phyloP scores from a whole-genome alignment of 352 stramenopile species.

The Phytophthora sp. region DNA sequence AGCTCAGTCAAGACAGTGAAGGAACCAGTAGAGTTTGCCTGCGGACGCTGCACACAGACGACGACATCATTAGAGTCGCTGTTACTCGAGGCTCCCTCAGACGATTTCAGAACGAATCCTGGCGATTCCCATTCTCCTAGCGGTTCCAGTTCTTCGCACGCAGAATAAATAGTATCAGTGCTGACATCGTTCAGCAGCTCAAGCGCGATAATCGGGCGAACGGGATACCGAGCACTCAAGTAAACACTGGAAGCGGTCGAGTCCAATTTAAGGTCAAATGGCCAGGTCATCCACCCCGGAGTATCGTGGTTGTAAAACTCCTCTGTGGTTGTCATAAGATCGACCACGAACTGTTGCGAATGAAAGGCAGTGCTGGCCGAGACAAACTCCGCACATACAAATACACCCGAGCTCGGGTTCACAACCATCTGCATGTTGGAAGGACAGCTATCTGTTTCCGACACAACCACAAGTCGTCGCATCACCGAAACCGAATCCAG shows the following conservation, averaged over 20 bases:
- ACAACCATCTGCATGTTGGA: constrained; percentile 29
- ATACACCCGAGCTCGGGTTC: constrained; percentile 24
- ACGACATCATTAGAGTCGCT: constrained; percentile 27
- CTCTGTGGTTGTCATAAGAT: constrained; percentile 48
- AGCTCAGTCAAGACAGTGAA: constrained; percentile 29
- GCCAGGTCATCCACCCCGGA: constrained; percentile 48
- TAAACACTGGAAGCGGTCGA: constrained; percentile 30
- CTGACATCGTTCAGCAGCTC: constrained; percentile 36
- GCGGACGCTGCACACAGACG: constrained; percentile 34
- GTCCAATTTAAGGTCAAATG: constrained; percentile 27
- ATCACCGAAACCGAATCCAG: constrained; percentile 25
- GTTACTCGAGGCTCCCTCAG: constrained; percentile 9
- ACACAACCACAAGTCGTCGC: constrained; percentile 29
- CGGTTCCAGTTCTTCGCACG: constrained; percentile 25
- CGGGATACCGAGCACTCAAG: constrained; percentile 38
- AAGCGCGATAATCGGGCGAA: constrained; percentile 41
- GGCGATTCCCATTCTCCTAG: constrained; percentile 26
- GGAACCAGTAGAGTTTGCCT: constrained; percentile 14
- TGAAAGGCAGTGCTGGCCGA: constrained; percentile 19
- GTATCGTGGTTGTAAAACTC: constrained; percentile 55
- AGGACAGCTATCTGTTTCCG: constrained; percentile 18
- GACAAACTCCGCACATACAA: constrained; percentile 39
- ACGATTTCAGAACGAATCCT: constrained; percentile 29
- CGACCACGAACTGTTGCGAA: constrained; percentile 46
- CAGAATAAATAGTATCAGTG: constrained; percentile 22